Evolutionary conservation across 1,284 basidiomycete species (phyloP).

Genomic region (Pseudozyma tsukubaensis): DNA sequence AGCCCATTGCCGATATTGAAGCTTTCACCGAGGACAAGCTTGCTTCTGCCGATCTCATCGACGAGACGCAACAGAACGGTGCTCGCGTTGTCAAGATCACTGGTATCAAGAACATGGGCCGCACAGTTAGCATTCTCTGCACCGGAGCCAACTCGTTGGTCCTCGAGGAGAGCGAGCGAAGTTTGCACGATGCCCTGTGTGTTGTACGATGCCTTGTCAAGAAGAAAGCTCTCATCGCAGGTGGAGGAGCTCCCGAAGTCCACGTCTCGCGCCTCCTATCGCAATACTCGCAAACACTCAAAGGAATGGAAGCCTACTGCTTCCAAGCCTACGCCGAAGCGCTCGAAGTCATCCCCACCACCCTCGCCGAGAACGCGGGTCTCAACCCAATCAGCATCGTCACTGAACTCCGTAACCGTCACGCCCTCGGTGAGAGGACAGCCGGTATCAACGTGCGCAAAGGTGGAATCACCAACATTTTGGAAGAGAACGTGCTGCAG

Average conservation of each 20-base stretch:
- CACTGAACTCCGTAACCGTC: slow-evolving; percentile 95
- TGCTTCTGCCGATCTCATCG: slow-evolving; percentile 93
- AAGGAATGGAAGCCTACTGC: slow-evolving; percentile 99
- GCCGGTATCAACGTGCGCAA: slow-evolving; percentile 92
- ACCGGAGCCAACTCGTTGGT: slow-evolving; percentile 94
- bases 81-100: slow-evolving; percentile 94
- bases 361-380: slow-evolving; percentile 97
- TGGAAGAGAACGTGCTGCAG: slow-evolving; percentile 97
- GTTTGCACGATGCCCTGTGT: slow-evolving; percentile 96
- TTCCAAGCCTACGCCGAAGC: slow-evolving; percentile 99
- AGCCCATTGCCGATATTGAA: slow-evolving; percentile 97
- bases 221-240: slow-evolving; percentile 96
- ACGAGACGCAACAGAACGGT: slow-evolving; percentile 86
- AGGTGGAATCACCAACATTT: slow-evolving; percentile 92
- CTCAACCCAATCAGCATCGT: slow-evolving; percentile 98
- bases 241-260: slow-evolving; percentile 97
- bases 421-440: slow-evolving; percentile 91
- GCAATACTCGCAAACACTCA: slow-evolving; percentile 91
- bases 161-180: slow-evolving; percentile 95
- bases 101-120: slow-evolving; percentile 93
- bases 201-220: slow-evolving; percentile 98
- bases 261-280: slow-evolving; percentile 94
- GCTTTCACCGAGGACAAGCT: slow-evolving; percentile 99
- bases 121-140: slow-evolving; percentile 94
- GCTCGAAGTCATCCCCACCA: slow-evolving; percentile 96